These are phyloP conservation scores for Ceriops tagal DNA, from an alignment of 345 rosid species.

Conservation along the genomic window DNA sequence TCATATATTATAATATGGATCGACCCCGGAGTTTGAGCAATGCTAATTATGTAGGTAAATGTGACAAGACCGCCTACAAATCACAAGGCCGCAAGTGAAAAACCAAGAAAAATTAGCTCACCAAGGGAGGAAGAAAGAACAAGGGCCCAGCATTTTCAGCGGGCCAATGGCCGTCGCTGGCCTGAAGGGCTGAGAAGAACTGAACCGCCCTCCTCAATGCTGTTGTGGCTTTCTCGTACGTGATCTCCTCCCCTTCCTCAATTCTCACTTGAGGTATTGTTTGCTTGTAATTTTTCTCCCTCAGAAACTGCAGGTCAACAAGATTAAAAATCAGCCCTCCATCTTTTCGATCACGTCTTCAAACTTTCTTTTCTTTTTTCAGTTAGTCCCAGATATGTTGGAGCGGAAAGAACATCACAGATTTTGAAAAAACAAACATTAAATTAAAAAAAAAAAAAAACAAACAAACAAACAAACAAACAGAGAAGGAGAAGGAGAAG, in stretches of 20 bases:
- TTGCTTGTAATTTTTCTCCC: slow-evolving; percentile 21
- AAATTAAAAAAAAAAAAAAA: too few relatives aligned
- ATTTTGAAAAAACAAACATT: too few relatives aligned
- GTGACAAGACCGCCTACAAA: too few relatives aligned
- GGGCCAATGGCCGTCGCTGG: slow-evolving; percentile 28
- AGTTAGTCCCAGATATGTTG: too few relatives aligned
- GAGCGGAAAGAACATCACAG: too few relatives aligned
- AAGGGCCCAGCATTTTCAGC: slow-evolving; percentile 24
- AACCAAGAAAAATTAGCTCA: neutral
- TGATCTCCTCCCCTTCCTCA: slow-evolving; percentile 16
- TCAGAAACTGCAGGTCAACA: slow-evolving; percentile 3
- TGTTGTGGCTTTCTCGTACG: slow-evolving; percentile 15
- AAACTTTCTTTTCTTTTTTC: too few relatives aligned
- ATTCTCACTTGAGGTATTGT: slow-evolving; percentile 3
- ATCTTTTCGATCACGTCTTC: too few relatives aligned
- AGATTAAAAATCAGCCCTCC: neutral
- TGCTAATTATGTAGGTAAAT: too few relatives aligned
- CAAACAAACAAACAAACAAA: too few relatives aligned
- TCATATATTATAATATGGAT: too few relatives aligned
- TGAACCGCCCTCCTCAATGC: slow-evolving; percentile 20
- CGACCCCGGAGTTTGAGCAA: too few relatives aligned
- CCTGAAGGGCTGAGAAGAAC: slow-evolving; percentile 23
- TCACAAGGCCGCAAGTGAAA: neutral
- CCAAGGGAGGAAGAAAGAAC: slow-evolving; percentile 23
- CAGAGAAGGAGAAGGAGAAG: too few relatives aligned